Evolutionary conservation across 2,329 filamentous ascomycete genomes (phyloP).

Genomic region (Nannizziopsis barbatae): DNA sequence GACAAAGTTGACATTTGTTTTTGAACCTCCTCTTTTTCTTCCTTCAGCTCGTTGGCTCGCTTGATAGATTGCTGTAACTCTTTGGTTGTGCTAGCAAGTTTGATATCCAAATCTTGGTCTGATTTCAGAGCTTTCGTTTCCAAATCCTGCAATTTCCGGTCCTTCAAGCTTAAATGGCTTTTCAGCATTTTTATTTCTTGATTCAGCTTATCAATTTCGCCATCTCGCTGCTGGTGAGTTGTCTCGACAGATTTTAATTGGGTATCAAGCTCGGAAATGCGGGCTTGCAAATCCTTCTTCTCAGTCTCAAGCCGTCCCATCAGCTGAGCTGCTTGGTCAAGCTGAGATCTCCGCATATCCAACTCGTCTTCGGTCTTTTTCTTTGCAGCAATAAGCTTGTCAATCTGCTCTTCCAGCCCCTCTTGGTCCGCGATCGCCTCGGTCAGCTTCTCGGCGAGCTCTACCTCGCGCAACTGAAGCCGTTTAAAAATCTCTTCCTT

Average conservation of each 20-base stretch:
- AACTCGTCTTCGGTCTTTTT: constrained; percentile 79
- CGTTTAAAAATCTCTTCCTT: constrained; percentile 99
- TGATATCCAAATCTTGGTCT: constrained; percentile 81
- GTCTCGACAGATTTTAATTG: constrained; percentile 60
- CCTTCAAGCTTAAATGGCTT: constrained; percentile 78
- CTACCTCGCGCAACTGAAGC: constrained; percentile 80
- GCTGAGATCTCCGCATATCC: constrained; percentile 63
- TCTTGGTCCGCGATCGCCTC: constrained; percentile 92
- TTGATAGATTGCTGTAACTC: constrained; percentile 64
- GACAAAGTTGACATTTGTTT: constrained; percentile 79
- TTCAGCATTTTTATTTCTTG: constrained; percentile 85
- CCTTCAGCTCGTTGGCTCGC: constrained; percentile 62
- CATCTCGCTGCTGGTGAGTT: constrained; percentile 60
- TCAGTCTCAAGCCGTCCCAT: constrained; percentile 79
- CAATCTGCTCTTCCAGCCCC: constrained; percentile 82
- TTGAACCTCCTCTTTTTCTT: constrained; percentile 72
- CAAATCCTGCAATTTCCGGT: constrained; percentile 77
- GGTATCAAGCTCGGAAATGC: constrained; percentile 57
- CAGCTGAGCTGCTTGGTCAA: constrained; percentile 82
- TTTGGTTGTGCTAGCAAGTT: constrained; percentile 65
- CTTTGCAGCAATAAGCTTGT: constrained; percentile 77
- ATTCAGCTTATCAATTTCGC: constrained; percentile 62
- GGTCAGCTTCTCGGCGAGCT: constrained; percentile 84
- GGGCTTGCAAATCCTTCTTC: constrained; percentile 61
- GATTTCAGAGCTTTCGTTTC: constrained; percentile 72